phyloP scores from a whole-genome alignment of 768 basidiomycete species.

The Suillus brevipes region DNA sequence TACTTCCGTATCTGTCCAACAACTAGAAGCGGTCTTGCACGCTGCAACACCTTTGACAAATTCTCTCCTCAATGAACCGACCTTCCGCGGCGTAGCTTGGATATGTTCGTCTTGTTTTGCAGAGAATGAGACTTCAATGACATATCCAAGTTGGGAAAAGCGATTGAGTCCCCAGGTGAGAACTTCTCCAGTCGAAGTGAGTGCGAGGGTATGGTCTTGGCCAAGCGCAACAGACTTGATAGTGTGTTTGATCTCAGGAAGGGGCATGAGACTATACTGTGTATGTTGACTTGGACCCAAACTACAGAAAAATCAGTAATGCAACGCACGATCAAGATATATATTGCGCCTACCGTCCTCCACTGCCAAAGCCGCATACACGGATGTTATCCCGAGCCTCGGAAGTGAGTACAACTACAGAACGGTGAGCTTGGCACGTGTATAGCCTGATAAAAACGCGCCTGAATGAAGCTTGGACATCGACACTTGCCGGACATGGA shows the following conservation, averaged over 20 bases:
- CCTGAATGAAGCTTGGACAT: conserved; percentile 94
- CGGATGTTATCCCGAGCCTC: conserved; percentile 74
- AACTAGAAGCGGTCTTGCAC: conserved; percentile 82
- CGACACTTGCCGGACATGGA: conserved; percentile 61
- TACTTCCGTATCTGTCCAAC: conserved; percentile 74
- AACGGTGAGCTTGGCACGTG: neutral
- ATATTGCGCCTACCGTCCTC: conserved; percentile 63
- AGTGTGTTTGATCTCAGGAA: conserved; percentile 49
- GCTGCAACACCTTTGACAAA: conserved; percentile 80
- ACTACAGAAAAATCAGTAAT: conserved; percentile 35
- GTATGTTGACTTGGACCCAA: conserved; percentile 78
- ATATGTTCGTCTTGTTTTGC: conserved; percentile 67
- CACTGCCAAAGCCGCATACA: conserved; percentile 87
- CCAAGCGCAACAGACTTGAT: conserved; percentile 77
- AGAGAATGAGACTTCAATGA: conserved; percentile 55
- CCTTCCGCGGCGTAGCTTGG: conserved; percentile 73
- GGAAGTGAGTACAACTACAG: conserved; percentile 61
- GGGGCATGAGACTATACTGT: conserved; percentile 67
- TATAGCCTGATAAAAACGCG: conserved; percentile 23
- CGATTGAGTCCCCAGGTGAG: conserved; percentile 91
- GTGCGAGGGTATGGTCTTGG: conserved; percentile 90
- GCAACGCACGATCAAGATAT: neutral
- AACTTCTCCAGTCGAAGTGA: conserved; percentile 81
- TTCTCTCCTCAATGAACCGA: conserved; percentile 80
- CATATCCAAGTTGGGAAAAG: conserved; percentile 87